A percentile compares a stretch with the other conserved stretches of the same genome.
phyloP scores from a whole-genome alignment of 73 alveolate genomes.

The Paramecium sonneborni region DNA sequence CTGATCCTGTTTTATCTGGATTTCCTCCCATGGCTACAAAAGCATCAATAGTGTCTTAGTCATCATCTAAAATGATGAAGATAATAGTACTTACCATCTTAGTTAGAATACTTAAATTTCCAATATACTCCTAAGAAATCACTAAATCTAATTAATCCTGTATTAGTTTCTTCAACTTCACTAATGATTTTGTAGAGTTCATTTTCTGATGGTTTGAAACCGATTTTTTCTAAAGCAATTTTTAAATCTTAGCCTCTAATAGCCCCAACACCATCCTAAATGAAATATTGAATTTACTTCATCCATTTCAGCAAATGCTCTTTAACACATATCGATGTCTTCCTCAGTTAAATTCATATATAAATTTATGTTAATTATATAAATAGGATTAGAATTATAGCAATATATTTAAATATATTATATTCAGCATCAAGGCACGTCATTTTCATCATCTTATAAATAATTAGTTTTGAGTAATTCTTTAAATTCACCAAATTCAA shows the following conservation, averaged over 20 bases:
- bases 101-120: constrained; percentile 62
- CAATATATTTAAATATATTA: too few species aligned
- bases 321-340: constrained; percentile 45
- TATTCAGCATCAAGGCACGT: not conserved
- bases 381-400: too few species aligned
- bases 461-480: constrained; percentile 21
- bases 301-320: constrained; percentile 51
- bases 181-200: constrained; percentile 78
- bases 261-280: constrained; percentile 84
- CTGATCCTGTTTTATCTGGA: constrained; percentile 86
- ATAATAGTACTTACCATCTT: not conserved
- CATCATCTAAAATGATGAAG: not conserved
- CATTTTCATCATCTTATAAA: constrained; percentile 46
- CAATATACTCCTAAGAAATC: constrained; percentile 69
- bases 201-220: constrained; percentile 75
- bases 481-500: constrained; percentile 84
- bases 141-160: constrained; percentile 70
- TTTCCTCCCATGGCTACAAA: constrained; percentile 98
- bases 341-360: constrained; percentile 50
- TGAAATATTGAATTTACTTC: constrained; percentile 61
- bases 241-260: constrained; percentile 80
- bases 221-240: constrained; percentile 84
- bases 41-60: constrained; percentile 80
- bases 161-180: constrained; percentile 88
- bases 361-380: not conserved